Conservation (phyloP, 768 basidiomycete species). For the Suillus subalutaceus region DNA sequence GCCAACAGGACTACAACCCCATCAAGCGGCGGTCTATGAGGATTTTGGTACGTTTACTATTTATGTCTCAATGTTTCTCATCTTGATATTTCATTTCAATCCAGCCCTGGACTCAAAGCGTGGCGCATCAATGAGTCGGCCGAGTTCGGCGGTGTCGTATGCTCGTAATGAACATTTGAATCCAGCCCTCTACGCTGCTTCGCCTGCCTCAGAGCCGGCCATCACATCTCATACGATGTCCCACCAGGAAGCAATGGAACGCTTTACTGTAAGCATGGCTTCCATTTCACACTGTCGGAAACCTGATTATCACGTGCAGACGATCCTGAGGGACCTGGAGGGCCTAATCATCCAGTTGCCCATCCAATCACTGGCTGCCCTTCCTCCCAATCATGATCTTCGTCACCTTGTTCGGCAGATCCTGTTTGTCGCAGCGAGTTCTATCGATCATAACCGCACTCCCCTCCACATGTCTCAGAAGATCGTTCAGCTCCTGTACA, state of each 20-base stretch:
- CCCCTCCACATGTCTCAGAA: constrained; percentile 94
- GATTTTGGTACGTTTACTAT: constrained; percentile 71
- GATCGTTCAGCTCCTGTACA: constrained; percentile 93
- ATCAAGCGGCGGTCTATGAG: constrained; percentile 90
- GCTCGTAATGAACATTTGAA: constrained; percentile 47
- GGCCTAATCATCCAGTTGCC: constrained; percentile 78
- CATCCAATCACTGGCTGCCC: constrained; percentile 62
- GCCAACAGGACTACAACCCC: constrained; percentile 74
- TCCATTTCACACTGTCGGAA: constrained; percentile 30
- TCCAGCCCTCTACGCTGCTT: constrained; percentile 54
- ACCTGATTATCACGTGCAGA: constrained; percentile 15
- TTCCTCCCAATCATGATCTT: constrained; percentile 86
- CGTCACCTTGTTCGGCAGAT: constrained; percentile 85
- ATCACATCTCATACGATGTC: constrained; percentile 48
- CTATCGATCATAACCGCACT: constrained; percentile 80
- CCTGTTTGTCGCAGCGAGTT: constrained; percentile 77
- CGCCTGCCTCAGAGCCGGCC: constrained; percentile 63
- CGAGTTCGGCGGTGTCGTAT: constrained; percentile 73
- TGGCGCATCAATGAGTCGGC: constrained; percentile 54
- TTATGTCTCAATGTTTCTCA: constrained; percentile 6
- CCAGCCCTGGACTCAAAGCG: constrained; percentile 61
- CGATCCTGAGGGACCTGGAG: constrained; percentile 66
- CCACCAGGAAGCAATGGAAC: constrained; percentile 87
- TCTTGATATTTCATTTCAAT: constrained; percentile 15
- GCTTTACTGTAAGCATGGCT: constrained; percentile 64